phyloP scores from a whole-genome alignment of 306 rosid species.

The Glycyrrhiza uralensis region DNA sequence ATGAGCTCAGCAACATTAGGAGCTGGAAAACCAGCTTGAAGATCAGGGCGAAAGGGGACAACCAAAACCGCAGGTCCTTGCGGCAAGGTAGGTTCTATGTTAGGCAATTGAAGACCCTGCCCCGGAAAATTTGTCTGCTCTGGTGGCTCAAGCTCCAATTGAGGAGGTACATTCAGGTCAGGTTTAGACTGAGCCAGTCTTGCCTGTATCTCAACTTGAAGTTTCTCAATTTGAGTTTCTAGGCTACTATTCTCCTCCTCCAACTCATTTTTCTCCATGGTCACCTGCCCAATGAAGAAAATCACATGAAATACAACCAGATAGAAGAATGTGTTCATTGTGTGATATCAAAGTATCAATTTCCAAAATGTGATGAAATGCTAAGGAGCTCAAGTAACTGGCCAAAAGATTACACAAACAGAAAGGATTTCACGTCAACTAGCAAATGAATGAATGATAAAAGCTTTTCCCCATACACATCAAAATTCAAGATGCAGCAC shows the following conservation, averaged over 20 bases:
- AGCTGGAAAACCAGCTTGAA: constrained; percentile 43
- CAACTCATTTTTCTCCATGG: constrained; percentile 71
- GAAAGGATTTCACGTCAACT: constrained; percentile 8
- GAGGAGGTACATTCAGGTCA: constrained; percentile 61
- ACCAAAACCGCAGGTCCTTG: constrained; percentile 64
- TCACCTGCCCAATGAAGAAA: constrained; percentile 51
- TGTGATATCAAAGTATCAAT: constrained; percentile 8
- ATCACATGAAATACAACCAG: background rate
- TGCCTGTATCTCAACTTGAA: constrained; percentile 61
- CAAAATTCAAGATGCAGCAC: constrained; percentile 5
- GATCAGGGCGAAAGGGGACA: constrained; percentile 49
- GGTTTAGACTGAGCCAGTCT: constrained; percentile 62
- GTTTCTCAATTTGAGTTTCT: constrained; percentile 62
- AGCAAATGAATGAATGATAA: background rate
- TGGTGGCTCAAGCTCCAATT: constrained; percentile 26
- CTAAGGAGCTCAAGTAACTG: constrained; percentile 5
- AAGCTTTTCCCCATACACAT: background rate
- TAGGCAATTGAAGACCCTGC: constrained; percentile 41
- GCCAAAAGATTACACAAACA: background rate
- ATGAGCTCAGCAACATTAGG: constrained; percentile 29
- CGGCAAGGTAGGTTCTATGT: constrained; percentile 45
- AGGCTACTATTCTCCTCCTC: constrained; percentile 68
- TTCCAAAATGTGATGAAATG: constrained; percentile 6
- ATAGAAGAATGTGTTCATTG: background rate
- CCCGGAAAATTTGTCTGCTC: constrained; percentile 43